Conservation (phyloP, 2,329 filamentous ascomycete genomes). For the Fusarium musae region DNA sequence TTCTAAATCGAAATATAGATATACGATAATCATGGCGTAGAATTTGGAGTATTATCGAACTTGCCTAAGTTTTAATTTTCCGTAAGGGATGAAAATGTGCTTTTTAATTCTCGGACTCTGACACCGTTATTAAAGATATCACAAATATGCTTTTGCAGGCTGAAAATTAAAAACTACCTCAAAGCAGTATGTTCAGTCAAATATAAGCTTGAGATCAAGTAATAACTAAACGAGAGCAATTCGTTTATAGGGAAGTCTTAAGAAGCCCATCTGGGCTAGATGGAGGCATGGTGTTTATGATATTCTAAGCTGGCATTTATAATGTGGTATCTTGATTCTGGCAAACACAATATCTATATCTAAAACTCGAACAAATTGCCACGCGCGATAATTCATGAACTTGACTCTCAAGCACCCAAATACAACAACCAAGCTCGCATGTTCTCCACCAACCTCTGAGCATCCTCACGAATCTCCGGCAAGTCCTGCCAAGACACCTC, state of each 20-base stretch:
- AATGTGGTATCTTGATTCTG: not conserved
- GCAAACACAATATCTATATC: not conserved
- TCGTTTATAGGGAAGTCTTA: rapidly evolving
- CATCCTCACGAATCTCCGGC: not conserved
- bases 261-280: no score
- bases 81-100: no score
- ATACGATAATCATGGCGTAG: rapidly evolving
- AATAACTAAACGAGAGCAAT: no score
- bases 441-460: not conserved
- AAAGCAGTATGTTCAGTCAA: rapidly evolving
- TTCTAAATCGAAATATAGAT: rapidly evolving
- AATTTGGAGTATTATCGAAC: no score
- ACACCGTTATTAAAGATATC: rapidly evolving
- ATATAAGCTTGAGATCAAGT: no score
- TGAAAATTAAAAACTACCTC: no score
- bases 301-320: no score
- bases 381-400: rapidly evolving
- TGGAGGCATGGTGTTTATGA: no score
- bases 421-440: not conserved
- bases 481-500: conserved; percentile 10
- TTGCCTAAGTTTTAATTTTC: no score
- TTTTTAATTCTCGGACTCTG: no score
- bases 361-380: not conserved
- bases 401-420: not conserved
- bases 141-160: rapidly evolving